These are phyloP conservation scores for Asterochloris sp. DNA, from an alignment of 139 green algal species.

Conservation along the genomic window DNA sequence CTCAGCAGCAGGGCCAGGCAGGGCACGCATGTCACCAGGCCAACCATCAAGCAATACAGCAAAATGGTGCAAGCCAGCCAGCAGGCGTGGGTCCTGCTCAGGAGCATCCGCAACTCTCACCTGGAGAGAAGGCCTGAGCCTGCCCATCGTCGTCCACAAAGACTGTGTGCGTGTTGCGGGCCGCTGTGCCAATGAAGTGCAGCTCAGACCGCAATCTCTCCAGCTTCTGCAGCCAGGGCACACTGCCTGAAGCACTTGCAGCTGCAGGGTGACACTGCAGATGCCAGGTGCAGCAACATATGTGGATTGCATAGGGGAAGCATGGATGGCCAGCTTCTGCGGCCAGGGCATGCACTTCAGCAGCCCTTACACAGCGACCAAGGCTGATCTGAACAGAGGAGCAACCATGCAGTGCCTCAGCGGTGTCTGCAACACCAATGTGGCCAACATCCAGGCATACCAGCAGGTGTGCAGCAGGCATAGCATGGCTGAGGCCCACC, in stretches of 20 bases:
- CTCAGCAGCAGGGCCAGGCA: no score
- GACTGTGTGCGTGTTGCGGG: constrained; percentile 54
- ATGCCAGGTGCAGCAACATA: neutral
- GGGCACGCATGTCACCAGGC: no score
- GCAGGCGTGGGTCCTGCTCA: no score
- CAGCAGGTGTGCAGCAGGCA: neutral
- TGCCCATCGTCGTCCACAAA: constrained; percentile 71
- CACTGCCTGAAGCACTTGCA: neutral
- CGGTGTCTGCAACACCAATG: no score
- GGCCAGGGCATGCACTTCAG: no score
- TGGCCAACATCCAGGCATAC: neutral
- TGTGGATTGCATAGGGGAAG: neutral
- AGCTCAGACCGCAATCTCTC: constrained; percentile 68
- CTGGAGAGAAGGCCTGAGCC: constrained; percentile 41
- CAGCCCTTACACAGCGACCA: no score
- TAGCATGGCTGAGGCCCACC: neutral
- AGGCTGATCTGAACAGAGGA: no score
- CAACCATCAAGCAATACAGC: no score
- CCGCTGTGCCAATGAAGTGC: constrained; percentile 76
- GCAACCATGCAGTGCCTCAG: no score
- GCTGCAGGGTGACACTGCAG: neutral
- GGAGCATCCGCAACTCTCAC: no score
- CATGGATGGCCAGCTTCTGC: neutral
- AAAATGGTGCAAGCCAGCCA: no score
- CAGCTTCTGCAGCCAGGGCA: constrained; percentile 59